Base-by-base conservation (phyloP, 1,284 basidiomycete species). In the Polyporus tsugae region DNA sequence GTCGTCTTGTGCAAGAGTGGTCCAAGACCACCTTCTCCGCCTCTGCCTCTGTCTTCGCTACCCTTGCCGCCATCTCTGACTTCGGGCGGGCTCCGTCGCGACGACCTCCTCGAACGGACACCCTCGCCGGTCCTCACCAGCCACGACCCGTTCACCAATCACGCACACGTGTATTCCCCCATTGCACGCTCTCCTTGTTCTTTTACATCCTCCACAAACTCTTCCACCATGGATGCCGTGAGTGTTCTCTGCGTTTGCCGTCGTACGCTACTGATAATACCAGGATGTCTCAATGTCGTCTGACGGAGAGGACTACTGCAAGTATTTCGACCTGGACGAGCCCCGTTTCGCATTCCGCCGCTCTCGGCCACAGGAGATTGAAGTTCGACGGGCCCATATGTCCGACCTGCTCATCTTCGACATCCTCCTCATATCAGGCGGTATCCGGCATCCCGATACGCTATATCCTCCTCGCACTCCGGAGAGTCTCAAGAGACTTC, bases 401-500 rank as follows among this genome's bases (percentile, higher is more conserved):
- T 82, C 84, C 38, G 90, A 91, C 75, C 74, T 83, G 58, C 87
- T 94, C 58, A 85, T 94, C 35, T 92, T 93, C 70, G 93, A 95
- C 75, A 86, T 91, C 19, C 84, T 95, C 1, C 85, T 95, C 35
- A 78, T 82, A 10, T 84, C 87, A 22, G 93, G 92, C 25, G 89
- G 89, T 4, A 83, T 94, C 65, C 81, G 79, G 11, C 81, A 84
- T 29, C 84, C 90, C 3, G 83, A 87, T 71, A 78, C 83, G 10
- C 79, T 92, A 5, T 95, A 91, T 75, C 93, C 93, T 17, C 93
- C 93, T 0, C 75, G 78, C n/a, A 86, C 89, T 78, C 79, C 82
- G 44, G 78, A 79, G 11, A 78, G 82, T 3, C 84, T 95, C 29
- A 76, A 83, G 64, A 81, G 79, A 10, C 83, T 95, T 6, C 79